Percentiles rank a stretch among this genome's conserved stretches.
phyloP scores from a whole-genome alignment of 306 rosid genomes.

The Cicer judaicum region DNA sequence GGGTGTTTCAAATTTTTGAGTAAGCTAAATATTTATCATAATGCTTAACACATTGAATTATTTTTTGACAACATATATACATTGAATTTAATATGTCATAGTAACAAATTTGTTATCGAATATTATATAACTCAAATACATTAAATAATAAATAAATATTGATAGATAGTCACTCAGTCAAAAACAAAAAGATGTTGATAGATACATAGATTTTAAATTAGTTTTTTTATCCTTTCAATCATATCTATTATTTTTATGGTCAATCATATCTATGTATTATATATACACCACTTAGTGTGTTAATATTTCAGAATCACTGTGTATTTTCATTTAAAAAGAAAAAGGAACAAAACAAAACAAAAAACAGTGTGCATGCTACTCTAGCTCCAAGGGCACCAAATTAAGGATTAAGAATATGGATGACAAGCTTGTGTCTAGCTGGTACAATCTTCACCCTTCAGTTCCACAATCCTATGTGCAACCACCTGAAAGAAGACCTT shows the following conservation, averaged over 20 bases:
- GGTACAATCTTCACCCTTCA: constrained; percentile 40
- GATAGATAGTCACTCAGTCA: too few relatives aligned
- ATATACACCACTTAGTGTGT: background rate
- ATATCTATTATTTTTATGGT: background rate
- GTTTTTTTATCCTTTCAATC: background rate
- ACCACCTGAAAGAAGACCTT: constrained; percentile 50
- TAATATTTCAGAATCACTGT: background rate
- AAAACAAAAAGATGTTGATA: background rate
- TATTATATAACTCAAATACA: background rate
- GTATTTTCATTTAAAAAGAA: too few relatives aligned
- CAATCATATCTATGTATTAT: too few relatives aligned
- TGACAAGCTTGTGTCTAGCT: constrained; percentile 38
- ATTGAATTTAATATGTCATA: background rate
- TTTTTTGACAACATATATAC: background rate
- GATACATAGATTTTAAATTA: background rate
- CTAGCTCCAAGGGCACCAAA: background rate
- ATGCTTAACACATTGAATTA: too few relatives aligned
- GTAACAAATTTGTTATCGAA: background rate
- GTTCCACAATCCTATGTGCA: constrained; percentile 55
- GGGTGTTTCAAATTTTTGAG: too few relatives aligned
- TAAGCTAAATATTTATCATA: too few relatives aligned
- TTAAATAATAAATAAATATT: background rate
- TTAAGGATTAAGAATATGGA: constrained; percentile 28
- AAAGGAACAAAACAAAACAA: too few relatives aligned
- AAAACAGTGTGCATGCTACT: background rate